Evolutionary conservation across 495 filamentous ascomycete species (phyloP).

Genomic region (Physcia stellaris): DNA sequence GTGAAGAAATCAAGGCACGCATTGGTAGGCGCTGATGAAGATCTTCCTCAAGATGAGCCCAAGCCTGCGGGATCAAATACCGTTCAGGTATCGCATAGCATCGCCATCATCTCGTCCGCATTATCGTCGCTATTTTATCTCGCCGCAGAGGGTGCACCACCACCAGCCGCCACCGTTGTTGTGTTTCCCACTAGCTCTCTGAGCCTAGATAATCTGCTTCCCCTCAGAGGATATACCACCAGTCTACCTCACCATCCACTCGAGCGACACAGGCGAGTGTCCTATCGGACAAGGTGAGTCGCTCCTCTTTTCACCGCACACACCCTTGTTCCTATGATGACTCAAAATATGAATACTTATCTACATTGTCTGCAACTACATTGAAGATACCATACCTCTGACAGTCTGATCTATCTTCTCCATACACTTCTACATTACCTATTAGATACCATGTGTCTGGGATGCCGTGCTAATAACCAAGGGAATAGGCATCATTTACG

Average conservation of each 20-base stretch:
- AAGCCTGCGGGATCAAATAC: slow-evolving; percentile 3
- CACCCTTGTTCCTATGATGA: slow-evolving; percentile 40
- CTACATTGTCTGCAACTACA: slow-evolving; percentile 91
- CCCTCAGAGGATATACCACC: no score
- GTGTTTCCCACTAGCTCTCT: slow-evolving; percentile 39
- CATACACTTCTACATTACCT: slow-evolving; percentile 9
- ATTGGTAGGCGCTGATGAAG: slow-evolving; percentile 37
- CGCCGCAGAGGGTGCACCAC: slow-evolving; percentile 56
- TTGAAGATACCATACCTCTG: slow-evolving; percentile 77
- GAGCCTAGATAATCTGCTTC: no score
- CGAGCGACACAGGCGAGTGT: slow-evolving; percentile 80
- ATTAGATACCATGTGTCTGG: slow-evolving; percentile 29
- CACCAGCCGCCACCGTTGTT: slow-evolving; percentile 60
- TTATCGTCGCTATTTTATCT: slow-evolving; percentile 54
- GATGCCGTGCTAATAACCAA: not conserved
- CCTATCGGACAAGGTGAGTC: slow-evolving; percentile 76
- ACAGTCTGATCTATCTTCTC: slow-evolving; percentile 62
- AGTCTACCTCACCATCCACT: slow-evolving; percentile 64
- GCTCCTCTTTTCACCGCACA: slow-evolving; percentile 3
- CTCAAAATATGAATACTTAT: slow-evolving; percentile 75
- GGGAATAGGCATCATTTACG: slow-evolving; percentile 54
- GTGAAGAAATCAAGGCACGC: slow-evolving; percentile 42
- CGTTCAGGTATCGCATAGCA: slow-evolving; percentile 26
- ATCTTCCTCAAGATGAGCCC: slow-evolving; percentile 19
- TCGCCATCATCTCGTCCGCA: slow-evolving; percentile 57